phyloP scores from a whole-genome alignment of 2,329 filamentous ascomycete species.

The Orbilia quercus region DNA sequence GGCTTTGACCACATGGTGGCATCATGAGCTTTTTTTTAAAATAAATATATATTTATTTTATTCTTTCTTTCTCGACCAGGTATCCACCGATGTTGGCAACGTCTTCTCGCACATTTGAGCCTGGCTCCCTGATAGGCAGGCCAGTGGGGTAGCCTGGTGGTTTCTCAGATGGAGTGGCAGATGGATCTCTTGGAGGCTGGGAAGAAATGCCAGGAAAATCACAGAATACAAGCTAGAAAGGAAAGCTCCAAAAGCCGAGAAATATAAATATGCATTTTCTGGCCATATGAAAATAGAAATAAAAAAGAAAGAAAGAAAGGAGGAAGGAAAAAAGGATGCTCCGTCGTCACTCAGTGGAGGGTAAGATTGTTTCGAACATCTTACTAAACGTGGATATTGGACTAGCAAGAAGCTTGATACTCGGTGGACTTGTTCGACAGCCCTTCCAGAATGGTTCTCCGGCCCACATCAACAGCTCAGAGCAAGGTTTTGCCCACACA shows the following conservation, averaged over 20 bases:
- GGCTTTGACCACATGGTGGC: slow-evolving; percentile 47
- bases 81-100: slow-evolving; percentile 21
- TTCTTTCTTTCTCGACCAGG: slow-evolving; percentile 6
- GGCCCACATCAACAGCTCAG: slow-evolving; percentile 41
- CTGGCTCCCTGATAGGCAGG: slow-evolving; percentile 36
- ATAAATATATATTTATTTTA: slow-evolving; percentile 29
- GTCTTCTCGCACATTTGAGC: slow-evolving; percentile 15
- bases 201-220: slow-evolving; percentile 45
- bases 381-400: slow-evolving; percentile 37
- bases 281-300: too few species aligned
- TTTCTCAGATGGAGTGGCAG: slow-evolving; percentile 12
- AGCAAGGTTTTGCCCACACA: slow-evolving; percentile 19
- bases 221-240: slow-evolving; percentile 26
- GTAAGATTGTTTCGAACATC: slow-evolving; percentile 34
- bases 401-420: slow-evolving; percentile 21
- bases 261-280: not conserved
- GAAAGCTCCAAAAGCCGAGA: slow-evolving; percentile 11
- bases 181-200: slow-evolving; percentile 25
- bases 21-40: slow-evolving; percentile 50
- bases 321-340: not conserved
- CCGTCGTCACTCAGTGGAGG: slow-evolving; percentile 7
- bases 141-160: slow-evolving; percentile 46
- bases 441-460: slow-evolving; percentile 55
- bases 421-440: slow-evolving; percentile 40
- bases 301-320: slow-evolving; percentile 4